Percentiles rank a stretch among this genome's conserved stretches.
Evolutionary conservation across 305 asterid genomes (phyloP).

Genomic region (Nicotiana rustica): DNA sequence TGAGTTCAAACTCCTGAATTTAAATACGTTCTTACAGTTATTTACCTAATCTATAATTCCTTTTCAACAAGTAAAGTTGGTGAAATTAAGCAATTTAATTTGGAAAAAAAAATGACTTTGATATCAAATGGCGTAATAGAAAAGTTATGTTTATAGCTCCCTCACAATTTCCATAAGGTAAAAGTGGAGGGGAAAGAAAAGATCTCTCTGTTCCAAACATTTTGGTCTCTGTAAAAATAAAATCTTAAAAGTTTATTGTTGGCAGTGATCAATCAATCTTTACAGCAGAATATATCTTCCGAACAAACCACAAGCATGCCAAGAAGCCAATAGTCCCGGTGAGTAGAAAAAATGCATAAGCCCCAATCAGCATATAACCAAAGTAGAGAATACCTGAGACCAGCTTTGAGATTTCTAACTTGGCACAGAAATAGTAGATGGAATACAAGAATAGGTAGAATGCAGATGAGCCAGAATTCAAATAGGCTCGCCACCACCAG

Average conservation of each 20-base stretch:
- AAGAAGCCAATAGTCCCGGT: constrained; percentile 21
- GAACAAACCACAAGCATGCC: constrained; percentile 20
- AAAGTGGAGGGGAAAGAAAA: neutral
- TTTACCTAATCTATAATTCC: neutral
- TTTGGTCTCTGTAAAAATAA: neutral
- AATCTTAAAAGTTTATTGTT: neutral
- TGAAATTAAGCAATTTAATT: neutral
- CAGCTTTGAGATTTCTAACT: constrained; percentile 25
- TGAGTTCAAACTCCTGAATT: neutral
- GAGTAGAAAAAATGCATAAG: neutral
- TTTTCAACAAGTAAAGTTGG: neutral
- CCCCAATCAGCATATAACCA: constrained; percentile 19
- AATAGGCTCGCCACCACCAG: constrained; percentile 29
- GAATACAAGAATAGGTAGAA: constrained; percentile 22
- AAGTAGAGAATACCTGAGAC: constrained; percentile 26
- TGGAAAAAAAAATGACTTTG: too few species aligned
- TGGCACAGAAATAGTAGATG: constrained; percentile 9
- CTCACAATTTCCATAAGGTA: neutral
- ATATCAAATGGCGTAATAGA: neutral
- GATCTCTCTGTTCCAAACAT: neutral
- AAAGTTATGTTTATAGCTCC: neutral
- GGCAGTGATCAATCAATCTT: constrained; percentile 7
- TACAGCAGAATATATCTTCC: constrained; percentile 14
- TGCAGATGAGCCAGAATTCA: neutral
- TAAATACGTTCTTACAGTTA: neutral